Percentiles rank a stretch among this genome's conserved stretches.
phyloP scores from a whole-genome alignment of 495 filamentous ascomycete genomes.

The Hypoxylon rickii region DNA sequence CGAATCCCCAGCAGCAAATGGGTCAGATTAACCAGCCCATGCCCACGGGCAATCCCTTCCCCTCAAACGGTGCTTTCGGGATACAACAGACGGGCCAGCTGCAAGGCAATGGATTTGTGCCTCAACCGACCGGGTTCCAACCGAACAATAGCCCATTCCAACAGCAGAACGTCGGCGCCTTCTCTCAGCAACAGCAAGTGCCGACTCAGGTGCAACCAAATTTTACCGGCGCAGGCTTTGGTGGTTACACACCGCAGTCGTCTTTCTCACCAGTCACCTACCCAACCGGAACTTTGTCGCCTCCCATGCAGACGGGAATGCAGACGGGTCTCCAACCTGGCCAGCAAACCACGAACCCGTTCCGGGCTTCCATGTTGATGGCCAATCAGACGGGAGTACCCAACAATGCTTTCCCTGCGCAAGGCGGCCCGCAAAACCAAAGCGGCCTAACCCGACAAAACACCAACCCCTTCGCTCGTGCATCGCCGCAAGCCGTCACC shows the following conservation, averaged over 20 bases:
- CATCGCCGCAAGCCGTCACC: constrained; percentile 53
- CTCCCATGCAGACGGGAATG: constrained; percentile 43
- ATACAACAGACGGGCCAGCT: constrained; percentile 47
- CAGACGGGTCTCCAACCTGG: constrained; percentile 49
- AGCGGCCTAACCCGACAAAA: constrained; percentile 64
- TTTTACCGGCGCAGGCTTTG: constrained; percentile 84
- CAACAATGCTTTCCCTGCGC: constrained; percentile 38
- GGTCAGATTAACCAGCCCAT: constrained; percentile 40
- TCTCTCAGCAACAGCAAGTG: constrained; percentile 59
- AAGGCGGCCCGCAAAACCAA: constrained; percentile 37
- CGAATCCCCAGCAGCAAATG: constrained; percentile 35
- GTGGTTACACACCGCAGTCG: constrained; percentile 76
- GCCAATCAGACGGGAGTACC: constrained; percentile 53
- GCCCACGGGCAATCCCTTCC: constrained; percentile 49
- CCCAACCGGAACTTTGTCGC: constrained; percentile 43
- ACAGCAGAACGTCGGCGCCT: constrained; percentile 50
- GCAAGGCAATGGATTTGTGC: constrained; percentile 56
- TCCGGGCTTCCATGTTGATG: constrained; percentile 82
- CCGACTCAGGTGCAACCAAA: constrained; percentile 50
- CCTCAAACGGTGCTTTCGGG: constrained; percentile 40
- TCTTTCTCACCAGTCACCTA: constrained; percentile 57
- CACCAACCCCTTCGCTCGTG: constrained; percentile 84
- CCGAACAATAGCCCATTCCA: constrained; percentile 52
- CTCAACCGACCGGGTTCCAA: constrained; percentile 54
- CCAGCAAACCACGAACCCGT: constrained; percentile 79